Conservation (phyloP, 371 early-diverging fungal species). For the Amoeboradix gromovi region DNA sequence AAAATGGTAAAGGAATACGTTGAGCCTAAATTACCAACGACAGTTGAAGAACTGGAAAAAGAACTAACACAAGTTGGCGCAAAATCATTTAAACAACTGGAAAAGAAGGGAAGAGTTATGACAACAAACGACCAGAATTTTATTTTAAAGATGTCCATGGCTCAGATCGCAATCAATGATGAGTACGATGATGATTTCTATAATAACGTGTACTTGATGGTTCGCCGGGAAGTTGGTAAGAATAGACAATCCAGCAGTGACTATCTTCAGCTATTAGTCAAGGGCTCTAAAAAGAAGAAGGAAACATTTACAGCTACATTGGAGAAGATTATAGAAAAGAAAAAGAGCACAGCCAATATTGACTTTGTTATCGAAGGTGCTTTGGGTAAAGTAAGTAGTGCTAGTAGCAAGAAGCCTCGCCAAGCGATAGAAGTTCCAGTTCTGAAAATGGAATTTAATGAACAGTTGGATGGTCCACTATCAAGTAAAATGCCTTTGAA, state of each 20-base stretch:
- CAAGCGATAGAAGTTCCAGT: not conserved
- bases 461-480: not conserved
- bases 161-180: not conserved
- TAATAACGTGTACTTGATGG: not conserved
- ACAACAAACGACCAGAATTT: not conserved
- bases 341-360: not conserved
- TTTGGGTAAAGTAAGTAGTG: not conserved
- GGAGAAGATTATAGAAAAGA: not conserved
- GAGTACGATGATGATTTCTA: not conserved
- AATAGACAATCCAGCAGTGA: not conserved
- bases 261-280: not conserved
- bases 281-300: not conserved
- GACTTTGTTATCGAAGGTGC: not conserved
- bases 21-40: not conserved
- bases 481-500: not conserved
- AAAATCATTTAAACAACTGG: not conserved
- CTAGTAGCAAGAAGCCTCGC: not conserved
- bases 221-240: not conserved
- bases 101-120: not conserved
- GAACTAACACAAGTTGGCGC: not conserved
- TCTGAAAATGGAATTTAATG: not conserved
- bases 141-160: not conserved
- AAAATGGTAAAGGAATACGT: no score
- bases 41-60: not conserved
- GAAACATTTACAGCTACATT: not conserved